These are phyloP conservation scores for Euphorbia celastroides DNA, from an alignment of 441 rosid species.

Conservation along the genomic window DNA sequence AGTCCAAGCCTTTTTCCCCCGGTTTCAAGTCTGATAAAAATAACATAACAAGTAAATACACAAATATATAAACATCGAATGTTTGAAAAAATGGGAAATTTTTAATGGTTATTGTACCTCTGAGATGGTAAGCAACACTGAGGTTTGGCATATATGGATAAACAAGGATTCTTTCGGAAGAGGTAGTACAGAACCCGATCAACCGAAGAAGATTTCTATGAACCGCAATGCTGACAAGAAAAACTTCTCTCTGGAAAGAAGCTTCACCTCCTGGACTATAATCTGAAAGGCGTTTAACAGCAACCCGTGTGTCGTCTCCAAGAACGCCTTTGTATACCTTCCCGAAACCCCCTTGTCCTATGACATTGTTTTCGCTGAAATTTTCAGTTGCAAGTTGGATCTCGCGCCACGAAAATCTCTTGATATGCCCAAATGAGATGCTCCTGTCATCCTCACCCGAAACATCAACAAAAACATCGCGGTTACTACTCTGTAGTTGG, in stretches of 20 bases:
- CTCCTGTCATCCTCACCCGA: slow-evolving; percentile 96
- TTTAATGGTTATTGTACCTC: slow-evolving; percentile 42
- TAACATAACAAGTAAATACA: background rate
- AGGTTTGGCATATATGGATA: slow-evolving; percentile 92
- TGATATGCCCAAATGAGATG: slow-evolving; percentile 90
- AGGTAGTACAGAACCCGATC: slow-evolving; percentile 91
- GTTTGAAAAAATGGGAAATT: too few species aligned
- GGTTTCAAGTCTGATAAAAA: slow-evolving; percentile 60
- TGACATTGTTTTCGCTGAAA: slow-evolving; percentile 75
- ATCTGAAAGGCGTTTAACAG: slow-evolving; percentile 84
- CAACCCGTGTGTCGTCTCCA: slow-evolving; percentile 64
- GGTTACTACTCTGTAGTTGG: slow-evolving; percentile 32
- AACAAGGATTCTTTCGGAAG: slow-evolving; percentile 83
- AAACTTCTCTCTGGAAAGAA: slow-evolving; percentile 92
- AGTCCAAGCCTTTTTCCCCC: slow-evolving; percentile 60
- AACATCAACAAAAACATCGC: slow-evolving; percentile 27
- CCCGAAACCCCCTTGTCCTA: slow-evolving; percentile 97
- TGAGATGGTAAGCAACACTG: slow-evolving; percentile 77
- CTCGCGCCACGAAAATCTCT: slow-evolving; percentile 92
- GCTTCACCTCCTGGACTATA: slow-evolving; percentile 95
- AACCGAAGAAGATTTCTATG: slow-evolving; percentile 75
- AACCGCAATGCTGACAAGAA: slow-evolving; percentile 94
- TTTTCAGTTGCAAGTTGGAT: slow-evolving; percentile 84
- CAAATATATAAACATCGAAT: background rate
- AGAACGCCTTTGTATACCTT: slow-evolving; percentile 91